phyloP scores from a whole-genome alignment of 768 basidiomycete species.

The Phlegmacium glaucopus region DNA sequence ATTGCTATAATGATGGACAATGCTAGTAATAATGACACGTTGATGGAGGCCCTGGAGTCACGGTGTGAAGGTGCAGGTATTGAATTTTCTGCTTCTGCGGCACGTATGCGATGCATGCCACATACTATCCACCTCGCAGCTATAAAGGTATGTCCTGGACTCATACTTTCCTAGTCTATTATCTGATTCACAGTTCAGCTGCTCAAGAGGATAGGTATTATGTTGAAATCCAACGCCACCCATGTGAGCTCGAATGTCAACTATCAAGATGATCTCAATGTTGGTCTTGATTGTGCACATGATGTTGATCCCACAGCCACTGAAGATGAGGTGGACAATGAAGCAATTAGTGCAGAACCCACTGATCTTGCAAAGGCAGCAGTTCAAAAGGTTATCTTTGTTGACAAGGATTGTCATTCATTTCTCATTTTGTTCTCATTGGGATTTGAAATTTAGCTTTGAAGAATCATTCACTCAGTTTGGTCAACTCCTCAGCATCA shows the following conservation, averaged over 20 bases:
- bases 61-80: slow-evolving; percentile 15
- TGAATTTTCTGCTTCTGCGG: slow-evolving; percentile 17
- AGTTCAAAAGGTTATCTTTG: slow-evolving; percentile 6
- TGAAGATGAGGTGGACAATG: slow-evolving; percentile 5
- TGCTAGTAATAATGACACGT: slow-evolving; percentile 32
- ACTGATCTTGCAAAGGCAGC: slow-evolving; percentile 4
- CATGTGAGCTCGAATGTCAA: slow-evolving; percentile 13
- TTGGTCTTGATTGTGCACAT: background rate
- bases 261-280: slow-evolving; percentile 18
- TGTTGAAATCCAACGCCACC: slow-evolving; percentile 15
- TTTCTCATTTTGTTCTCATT: too few relatives aligned
- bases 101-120: slow-evolving; percentile 32
- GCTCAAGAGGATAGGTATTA: slow-evolving; percentile 26
- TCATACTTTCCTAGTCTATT: background rate
- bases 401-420: background rate
- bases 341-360: background rate
- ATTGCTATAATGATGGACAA: slow-evolving; percentile 33
- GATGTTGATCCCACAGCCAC: background rate
- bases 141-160: slow-evolving; percentile 1
- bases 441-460: slow-evolving; percentile 16
- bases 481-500: slow-evolving; percentile 20
- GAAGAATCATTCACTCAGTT: slow-evolving; percentile 20
- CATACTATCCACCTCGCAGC: slow-evolving; percentile 37
- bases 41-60: slow-evolving; percentile 18
- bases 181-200: slow-evolving; percentile 17